Evolutionary conservation across 2,329 filamentous ascomycete genomes (phyloP), one percentile per base, ranked within the genome.

Genomic region (Aspergillus fijiensis): DNA sequence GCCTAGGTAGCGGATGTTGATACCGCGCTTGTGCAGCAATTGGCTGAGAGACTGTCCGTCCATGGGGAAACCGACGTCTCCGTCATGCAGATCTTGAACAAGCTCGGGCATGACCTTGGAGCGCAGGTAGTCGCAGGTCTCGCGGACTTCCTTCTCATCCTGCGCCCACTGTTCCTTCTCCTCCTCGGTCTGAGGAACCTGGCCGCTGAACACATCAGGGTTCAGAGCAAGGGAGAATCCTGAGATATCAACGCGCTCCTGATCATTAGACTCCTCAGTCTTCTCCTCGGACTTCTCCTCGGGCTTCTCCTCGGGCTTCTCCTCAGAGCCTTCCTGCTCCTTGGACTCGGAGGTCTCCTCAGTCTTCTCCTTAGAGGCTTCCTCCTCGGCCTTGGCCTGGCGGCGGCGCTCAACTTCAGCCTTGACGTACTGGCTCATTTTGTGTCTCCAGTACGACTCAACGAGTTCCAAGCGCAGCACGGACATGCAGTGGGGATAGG

Each of bases 31-130:
- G 82, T 99, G 95, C 72, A 99, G 83, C 55, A 97, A 85, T 65
- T 88, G 87, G 69, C 89, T 91, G 60, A 99, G 82, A 21, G 94
- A 97, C 71, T 90, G 86, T n/a, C 95, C 95, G 70, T 99, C 96
- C 92, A 98, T 97, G 12, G 95, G 95, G 81, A 98, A 98, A 70
- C 94, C 95, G 66, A 96, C 89, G 67, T 99, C 94, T 6, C 92
- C 93, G 66, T 96, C 91, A 72, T 90, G 89, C 60, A 99, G 85
- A 70, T 99, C 94, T 63, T 89, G 87, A 60, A 98, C 78, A 59
- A 99, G 83, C 58, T 89, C 86, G n/a, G 94, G 92, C 65, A 99
- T 89, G 57, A 92, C 86, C 61, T 89, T 88, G 9, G 87, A 83
- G 9, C 87, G 86, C 53, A 99, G 83, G 76, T 90, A 92, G 56